phyloP scores from a whole-genome alignment of 2,329 filamentous ascomycete species.

The Stemphylium beticola region DNA sequence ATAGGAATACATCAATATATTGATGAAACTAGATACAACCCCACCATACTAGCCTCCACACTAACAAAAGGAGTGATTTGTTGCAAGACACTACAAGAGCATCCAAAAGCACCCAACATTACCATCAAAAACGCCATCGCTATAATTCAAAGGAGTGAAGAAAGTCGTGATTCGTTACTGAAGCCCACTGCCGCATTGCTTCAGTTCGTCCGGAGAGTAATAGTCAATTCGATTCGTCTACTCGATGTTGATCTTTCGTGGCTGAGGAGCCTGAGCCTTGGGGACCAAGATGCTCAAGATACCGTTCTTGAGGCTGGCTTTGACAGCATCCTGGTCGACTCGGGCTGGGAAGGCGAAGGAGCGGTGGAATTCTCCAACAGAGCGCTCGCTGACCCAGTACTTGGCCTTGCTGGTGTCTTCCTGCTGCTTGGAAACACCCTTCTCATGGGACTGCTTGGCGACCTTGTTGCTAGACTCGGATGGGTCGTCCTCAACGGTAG shows the following conservation, averaged over 20 bases:
- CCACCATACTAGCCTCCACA: background rate
- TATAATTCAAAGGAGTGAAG: background rate
- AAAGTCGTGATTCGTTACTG: background rate
- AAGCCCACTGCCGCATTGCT: background rate
- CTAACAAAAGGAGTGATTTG: background rate
- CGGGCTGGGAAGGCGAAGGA: conserved; percentile 64
- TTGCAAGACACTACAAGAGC: background rate
- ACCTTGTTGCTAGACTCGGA: conserved; percentile 34
- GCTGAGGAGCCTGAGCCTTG: conserved; percentile 57
- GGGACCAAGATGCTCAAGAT: conserved; percentile 64
- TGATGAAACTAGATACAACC: background rate
- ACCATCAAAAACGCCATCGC: background rate
- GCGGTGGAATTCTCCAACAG: conserved; percentile 65
- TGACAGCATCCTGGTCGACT: conserved; percentile 66
- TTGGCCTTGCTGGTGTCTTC: conserved; percentile 60
- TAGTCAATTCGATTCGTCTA: conserved; percentile 38
- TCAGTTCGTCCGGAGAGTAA: background rate
- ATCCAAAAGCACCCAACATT: background rate
- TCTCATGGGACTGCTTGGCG: conserved; percentile 42
- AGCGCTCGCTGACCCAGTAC: conserved; percentile 73
- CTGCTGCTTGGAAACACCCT: conserved; percentile 48
- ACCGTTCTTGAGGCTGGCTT: conserved; percentile 66
- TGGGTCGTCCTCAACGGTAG: conserved; percentile 70
- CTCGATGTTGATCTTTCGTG: conserved; percentile 64
- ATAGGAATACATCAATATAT: background rate